Conservation (phyloP, 148 eudicot species). For the Gaultheria prostrata region DNA sequence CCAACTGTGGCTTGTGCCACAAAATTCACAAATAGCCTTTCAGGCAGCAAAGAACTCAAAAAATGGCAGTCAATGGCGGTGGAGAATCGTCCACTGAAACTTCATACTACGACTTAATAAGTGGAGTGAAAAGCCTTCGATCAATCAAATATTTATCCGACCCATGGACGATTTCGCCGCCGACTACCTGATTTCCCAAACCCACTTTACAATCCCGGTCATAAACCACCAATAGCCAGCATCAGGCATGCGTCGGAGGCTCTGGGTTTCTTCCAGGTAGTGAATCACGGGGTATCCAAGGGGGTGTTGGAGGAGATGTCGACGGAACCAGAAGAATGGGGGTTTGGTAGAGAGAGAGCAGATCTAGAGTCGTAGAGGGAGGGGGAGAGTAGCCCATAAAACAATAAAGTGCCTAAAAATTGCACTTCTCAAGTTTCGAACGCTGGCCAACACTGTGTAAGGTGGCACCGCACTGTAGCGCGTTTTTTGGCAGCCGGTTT, state of each 20-base stretch:
- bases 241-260: slow-evolving; percentile 22
- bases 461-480: no score
- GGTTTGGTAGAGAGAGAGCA: no score
- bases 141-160: slow-evolving; percentile 33
- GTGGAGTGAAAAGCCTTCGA: slow-evolving; percentile 24
- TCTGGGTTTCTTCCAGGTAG: slow-evolving; percentile 39
- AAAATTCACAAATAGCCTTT: no score
- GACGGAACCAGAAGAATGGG: not conserved
- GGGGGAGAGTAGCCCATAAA: no score
- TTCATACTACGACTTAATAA: not conserved
- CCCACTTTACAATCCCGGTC: slow-evolving; percentile 20
- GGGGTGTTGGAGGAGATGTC: slow-evolving; percentile 19
- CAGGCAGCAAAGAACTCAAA: no score
- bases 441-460: no score
- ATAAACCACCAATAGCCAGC: slow-evolving; percentile 17
- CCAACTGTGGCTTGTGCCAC: no score
- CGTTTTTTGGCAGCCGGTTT: no score
- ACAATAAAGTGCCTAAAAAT: no score
- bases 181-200: not conserved
- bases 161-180: slow-evolving; percentile 24
- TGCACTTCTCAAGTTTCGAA: no score
- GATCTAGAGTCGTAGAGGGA: no score
- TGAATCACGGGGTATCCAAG: slow-evolving; percentile 29
- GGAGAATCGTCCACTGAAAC: not conserved
- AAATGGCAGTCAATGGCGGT: not conserved